Evolutionary conservation across 441 rosid species (phyloP).

Genomic region (Omphalea diandra): DNA sequence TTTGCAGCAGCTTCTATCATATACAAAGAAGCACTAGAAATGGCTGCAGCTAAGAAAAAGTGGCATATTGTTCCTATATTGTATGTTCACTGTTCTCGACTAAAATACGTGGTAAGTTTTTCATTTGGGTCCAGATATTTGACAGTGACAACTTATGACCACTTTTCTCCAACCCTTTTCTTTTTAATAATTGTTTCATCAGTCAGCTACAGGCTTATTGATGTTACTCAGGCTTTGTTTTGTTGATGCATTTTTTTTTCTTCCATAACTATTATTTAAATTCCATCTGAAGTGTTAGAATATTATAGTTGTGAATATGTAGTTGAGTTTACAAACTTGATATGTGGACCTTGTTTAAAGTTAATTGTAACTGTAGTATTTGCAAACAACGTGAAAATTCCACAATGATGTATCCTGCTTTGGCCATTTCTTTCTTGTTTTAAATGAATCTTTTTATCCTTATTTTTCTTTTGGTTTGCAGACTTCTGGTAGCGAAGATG

Average conservation of each 20-base stretch:
- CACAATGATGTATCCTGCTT: not conserved
- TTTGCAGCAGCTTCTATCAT: conserved; percentile 51
- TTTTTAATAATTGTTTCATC: not conserved
- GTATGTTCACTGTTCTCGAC: conserved; percentile 66
- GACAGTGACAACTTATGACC: conserved; percentile 3
- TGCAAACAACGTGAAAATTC: not conserved
- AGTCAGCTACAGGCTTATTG: not conserved
- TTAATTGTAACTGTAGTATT: not conserved
- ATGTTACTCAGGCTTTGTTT: too few species aligned
- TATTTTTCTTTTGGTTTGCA: conserved; percentile 31
- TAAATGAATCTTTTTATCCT: not conserved
- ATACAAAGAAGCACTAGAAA: conserved; percentile 63
- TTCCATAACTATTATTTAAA: too few species aligned
- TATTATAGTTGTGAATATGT: not conserved
- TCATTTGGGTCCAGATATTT: conserved; percentile 13
- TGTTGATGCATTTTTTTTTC: too few species aligned
- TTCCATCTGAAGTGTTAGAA: not conserved
- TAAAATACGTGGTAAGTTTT: conserved; percentile 61
- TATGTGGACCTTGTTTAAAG: not conserved
- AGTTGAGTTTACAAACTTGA: not conserved
- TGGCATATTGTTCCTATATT: conserved; percentile 45
- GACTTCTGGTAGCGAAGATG: conserved; percentile 52
- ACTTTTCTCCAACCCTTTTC: not conserved
- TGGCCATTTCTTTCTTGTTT: conserved; percentile 1
- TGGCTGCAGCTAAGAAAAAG: conserved; percentile 43